A percentile compares a stretch with the other conserved stretches of the same genome.
These are phyloP conservation scores for Dendrothele bispora DNA, from an alignment of 768 basidiomycete species.

Conservation along the genomic window DNA sequence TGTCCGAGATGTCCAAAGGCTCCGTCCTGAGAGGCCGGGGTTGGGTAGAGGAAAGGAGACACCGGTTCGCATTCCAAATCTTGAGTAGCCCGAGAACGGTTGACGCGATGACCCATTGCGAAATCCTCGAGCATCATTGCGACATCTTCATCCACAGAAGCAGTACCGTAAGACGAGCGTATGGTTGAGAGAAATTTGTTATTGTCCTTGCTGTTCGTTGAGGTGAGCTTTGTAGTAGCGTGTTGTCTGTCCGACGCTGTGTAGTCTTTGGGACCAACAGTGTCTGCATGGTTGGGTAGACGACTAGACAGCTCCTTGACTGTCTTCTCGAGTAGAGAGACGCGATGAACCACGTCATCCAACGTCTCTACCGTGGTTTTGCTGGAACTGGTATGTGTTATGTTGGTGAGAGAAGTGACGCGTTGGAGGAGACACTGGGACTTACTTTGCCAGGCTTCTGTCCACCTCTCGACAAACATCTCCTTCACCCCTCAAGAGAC, in stretches of 20 bases:
- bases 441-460: constrained; percentile 11
- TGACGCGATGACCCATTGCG: constrained; percentile 13
- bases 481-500: constrained; percentile 24
- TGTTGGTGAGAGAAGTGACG: neutral
- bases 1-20: neutral
- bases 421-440: neutral
- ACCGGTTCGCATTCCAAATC: constrained; percentile 10
- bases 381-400: constrained; percentile 1
- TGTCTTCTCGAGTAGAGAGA: constrained; percentile 20
- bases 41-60: constrained; percentile 4
- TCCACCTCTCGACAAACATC: constrained; percentile 26
- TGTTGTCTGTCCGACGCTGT: too few species aligned
- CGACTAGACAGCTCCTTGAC: constrained; percentile 19
- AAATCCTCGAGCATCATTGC: constrained; percentile 26
- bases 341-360: constrained; percentile 24
- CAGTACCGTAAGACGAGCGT: constrained; percentile 16
- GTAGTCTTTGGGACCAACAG: neutral
- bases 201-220: neutral
- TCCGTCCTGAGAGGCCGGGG: neutral
- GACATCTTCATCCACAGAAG: constrained; percentile 23
- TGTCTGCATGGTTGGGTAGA: constrained; percentile 1
- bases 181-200: constrained; percentile 9
- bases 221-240: neutral
- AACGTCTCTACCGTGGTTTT: constrained; percentile 16
- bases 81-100: constrained; percentile 16